These are phyloP conservation scores for Aspergillus baeticus DNA, from an alignment of 495 filamentous ascomycete species.

Conservation along the genomic window DNA sequence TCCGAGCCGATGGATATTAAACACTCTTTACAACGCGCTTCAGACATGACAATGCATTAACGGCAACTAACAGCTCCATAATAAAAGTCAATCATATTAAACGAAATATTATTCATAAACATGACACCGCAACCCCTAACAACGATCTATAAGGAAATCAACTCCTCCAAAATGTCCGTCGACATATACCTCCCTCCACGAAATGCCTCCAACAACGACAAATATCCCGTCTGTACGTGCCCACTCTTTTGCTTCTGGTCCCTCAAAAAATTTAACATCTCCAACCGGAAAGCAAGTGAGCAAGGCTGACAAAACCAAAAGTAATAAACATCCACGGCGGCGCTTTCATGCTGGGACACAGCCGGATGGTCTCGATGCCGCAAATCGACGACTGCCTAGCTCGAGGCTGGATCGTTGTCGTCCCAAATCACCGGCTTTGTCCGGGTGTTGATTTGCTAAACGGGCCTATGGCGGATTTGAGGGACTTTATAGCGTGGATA, in stretches of 20 bases:
- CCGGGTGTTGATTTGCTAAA: constrained; percentile 29
- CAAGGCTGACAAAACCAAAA: constrained; percentile 7
- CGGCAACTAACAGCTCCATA: neutral
- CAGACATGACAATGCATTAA: too few relatives aligned
- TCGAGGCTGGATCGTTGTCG: constrained; percentile 38
- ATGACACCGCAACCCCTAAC: constrained; percentile 19
- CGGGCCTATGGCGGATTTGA: constrained; percentile 28
- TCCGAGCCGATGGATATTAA: too few relatives aligned
- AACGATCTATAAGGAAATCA: constrained; percentile 29
- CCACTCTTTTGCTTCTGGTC: neutral
- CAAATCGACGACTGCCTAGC: constrained; percentile 34
- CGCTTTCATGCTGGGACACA: constrained; percentile 39
- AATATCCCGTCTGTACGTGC: constrained; percentile 31
- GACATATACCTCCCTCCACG: constrained; percentile 34
- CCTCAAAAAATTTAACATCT: too few relatives aligned
- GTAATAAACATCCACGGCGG: constrained; percentile 42
- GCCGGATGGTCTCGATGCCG: constrained; percentile 30
- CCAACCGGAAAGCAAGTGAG: neutral
- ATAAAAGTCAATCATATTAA: neutral
- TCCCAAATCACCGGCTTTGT: constrained; percentile 37
- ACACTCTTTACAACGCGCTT: too few relatives aligned
- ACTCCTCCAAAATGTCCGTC: constrained; percentile 28
- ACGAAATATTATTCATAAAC: too few relatives aligned
- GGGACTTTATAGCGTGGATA: constrained; percentile 21
- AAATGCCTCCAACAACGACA: constrained; percentile 1